Evolutionary conservation across 2,329 filamentous ascomycete genomes (phyloP).

Genomic region (Colletotrichum tofieldiae): DNA sequence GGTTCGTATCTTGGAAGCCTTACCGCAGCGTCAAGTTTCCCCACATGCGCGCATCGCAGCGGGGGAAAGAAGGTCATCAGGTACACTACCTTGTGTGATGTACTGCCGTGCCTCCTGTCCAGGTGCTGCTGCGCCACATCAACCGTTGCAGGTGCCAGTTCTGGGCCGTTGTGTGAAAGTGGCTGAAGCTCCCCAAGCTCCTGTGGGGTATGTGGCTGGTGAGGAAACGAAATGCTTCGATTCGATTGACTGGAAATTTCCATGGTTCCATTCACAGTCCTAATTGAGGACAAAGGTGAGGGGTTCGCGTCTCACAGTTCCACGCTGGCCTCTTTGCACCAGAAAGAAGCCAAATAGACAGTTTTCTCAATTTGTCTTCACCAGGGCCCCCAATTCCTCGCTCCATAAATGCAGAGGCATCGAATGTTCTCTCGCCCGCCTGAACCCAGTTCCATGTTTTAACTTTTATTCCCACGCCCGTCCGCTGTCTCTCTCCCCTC

Average conservation of each 20-base stretch:
- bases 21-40: constrained; percentile 17
- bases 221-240: constrained; percentile 11
- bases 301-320: constrained; percentile 49
- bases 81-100: not conserved
- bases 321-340: constrained; percentile 62
- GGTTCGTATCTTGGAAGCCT: constrained; percentile 29
- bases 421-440: constrained; percentile 10
- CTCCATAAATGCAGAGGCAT: constrained; percentile 17
- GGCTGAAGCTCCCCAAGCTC: constrained; percentile 44
- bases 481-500: not conserved
- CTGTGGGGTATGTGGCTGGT: constrained; percentile 41
- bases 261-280: constrained; percentile 38
- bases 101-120: not conserved
- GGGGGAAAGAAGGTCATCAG: constrained; percentile 6
- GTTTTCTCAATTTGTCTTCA: constrained; percentile 2
- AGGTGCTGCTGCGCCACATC: constrained; percentile 22
- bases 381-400: constrained; percentile 5
- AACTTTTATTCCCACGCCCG: constrained; percentile 1
- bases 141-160: not conserved
- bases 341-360: constrained; percentile 48
- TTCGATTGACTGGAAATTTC: constrained; percentile 41
- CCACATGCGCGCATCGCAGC: constrained; percentile 36
- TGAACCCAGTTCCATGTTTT: constrained; percentile 23
- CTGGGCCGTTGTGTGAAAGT: not conserved
- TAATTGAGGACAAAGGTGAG: constrained; percentile 36